These are phyloP conservation scores for Corylus avellana DNA, from an alignment of 306 rosid species.

Conservation along the genomic window DNA sequence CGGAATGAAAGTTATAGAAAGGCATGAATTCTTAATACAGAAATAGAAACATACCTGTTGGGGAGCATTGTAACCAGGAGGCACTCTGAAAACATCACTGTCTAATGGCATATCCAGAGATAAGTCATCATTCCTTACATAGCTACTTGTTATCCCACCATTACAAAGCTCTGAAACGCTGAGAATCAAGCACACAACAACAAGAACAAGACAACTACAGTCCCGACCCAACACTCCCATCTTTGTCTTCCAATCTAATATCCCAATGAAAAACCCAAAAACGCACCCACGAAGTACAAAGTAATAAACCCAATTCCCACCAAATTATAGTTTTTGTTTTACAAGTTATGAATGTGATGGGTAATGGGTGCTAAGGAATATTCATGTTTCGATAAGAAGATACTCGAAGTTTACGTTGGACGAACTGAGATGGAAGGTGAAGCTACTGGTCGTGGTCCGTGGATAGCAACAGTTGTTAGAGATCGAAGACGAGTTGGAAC, in stretches of 20 bases:
- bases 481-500: neutral
- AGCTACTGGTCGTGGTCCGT: neutral
- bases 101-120: conserved; percentile 55
- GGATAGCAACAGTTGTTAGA: neutral
- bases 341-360: neutral
- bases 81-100: conserved; percentile 69
- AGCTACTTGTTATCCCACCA: conserved; percentile 57
- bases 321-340: neutral
- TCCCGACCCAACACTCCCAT: conserved; percentile 6
- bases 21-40: neutral
- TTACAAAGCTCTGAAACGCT: conserved; percentile 36
- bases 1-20: neutral
- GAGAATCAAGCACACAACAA: conserved; percentile 30
- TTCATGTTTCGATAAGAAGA: conserved; percentile 7
- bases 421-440: neutral
- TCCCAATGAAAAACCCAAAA: neutral
- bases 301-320: neutral
- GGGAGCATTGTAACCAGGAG: conserved; percentile 78
- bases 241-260: neutral
- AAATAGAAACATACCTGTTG: conserved; percentile 55
- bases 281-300: neutral
- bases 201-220: neutral
- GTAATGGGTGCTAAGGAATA: conserved; percentile 14
- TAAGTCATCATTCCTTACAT: conserved; percentile 49
- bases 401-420: neutral